Percentiles rank a stretch among this genome's conserved stretches.
phyloP scores from a whole-genome alignment of 768 basidiomycete species.

The Phylloporus scabripes region DNA sequence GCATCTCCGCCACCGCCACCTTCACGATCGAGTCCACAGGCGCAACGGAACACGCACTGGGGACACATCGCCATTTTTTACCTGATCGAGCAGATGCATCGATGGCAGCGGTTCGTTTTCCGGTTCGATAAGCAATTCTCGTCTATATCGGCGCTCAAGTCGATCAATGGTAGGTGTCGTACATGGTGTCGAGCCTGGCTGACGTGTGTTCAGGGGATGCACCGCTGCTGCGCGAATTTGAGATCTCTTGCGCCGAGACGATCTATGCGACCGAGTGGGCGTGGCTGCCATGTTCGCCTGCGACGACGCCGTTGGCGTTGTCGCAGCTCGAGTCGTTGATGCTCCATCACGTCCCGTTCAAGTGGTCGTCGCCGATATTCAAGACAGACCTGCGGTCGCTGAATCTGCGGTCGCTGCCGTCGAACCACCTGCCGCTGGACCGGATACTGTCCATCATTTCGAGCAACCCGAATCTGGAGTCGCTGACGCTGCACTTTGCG shows the following conservation, averaged over 20 bases:
- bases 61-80: conserved; percentile 78
- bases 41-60: conserved; percentile 61
- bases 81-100: conserved; percentile 71
- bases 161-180: conserved; percentile 54
- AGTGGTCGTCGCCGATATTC: conserved; percentile 72
- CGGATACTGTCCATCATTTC: conserved; percentile 61
- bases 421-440: conserved; percentile 58
- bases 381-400: conserved; percentile 51
- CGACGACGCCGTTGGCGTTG: conserved; percentile 32
- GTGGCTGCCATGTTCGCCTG: conserved; percentile 59
- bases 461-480: conserved; percentile 51
- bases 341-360: conserved; percentile 69
- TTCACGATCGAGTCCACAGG: conserved; percentile 24
- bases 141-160: conserved; percentile 67
- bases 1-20: conserved; percentile 28
- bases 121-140: conserved; percentile 72
- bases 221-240: conserved; percentile 69
- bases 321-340: conserved; percentile 53
- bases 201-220: conserved; percentile 49
- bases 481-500: conserved; percentile 56
- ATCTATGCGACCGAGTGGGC: conserved; percentile 60
- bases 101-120: conserved; percentile 80
- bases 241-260: conserved; percentile 67
- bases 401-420: conserved; percentile 61
- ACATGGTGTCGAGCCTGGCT: not conserved